A percentile compares a stretch with the other conserved stretches of the same genome.
These are phyloP conservation scores for Cercospora janseana DNA, from an alignment of 2,329 filamentous ascomycete genomes.

Conservation along the genomic window DNA sequence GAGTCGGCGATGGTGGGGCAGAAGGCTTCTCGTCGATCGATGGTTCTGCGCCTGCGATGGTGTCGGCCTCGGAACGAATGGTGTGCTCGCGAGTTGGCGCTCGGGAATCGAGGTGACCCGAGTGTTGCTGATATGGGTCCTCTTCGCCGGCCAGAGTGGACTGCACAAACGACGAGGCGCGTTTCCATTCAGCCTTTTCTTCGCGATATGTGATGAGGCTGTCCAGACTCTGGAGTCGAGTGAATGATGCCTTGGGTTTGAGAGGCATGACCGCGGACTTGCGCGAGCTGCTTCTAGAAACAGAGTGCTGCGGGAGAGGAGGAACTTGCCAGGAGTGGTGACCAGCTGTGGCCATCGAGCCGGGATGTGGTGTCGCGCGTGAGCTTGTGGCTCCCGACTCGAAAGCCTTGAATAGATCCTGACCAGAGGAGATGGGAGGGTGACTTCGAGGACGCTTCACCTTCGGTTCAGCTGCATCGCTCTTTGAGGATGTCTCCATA, in stretches of 20 bases:
- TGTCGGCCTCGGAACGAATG: slow-evolving; percentile 18
- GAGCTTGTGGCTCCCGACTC: slow-evolving; percentile 3
- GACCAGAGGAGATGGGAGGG: slow-evolving; percentile 18
- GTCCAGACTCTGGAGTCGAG: slow-evolving; percentile 34
- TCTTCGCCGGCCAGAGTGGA: slow-evolving; percentile 14
- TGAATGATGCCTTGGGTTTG: slow-evolving; percentile 30
- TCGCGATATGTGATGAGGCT: slow-evolving; percentile 36
- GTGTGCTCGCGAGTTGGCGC: slow-evolving; percentile 15
- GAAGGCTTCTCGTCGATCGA: slow-evolving; percentile 13
- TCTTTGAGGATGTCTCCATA: slow-evolving; percentile 12
- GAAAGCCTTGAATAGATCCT: slow-evolving; percentile 7
- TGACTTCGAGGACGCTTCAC: slow-evolving; percentile 20
- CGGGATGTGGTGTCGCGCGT: slow-evolving; percentile 15
- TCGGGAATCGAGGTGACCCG: slow-evolving; percentile 1
- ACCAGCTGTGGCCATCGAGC: background rate
- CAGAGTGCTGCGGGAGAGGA: slow-evolving; percentile 19
- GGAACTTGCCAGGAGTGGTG: slow-evolving; percentile 27
- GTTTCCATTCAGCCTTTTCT: slow-evolving; percentile 32
- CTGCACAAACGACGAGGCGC: slow-evolving; percentile 25
- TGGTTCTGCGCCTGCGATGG: slow-evolving; percentile 5
- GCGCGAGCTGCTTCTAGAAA: slow-evolving; percentile 24
- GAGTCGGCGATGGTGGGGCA: background rate
- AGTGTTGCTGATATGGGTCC: background rate
- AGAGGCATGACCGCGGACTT: slow-evolving; percentile 21
- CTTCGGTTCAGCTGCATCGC: slow-evolving; percentile 4